Evolutionary conservation across 805 yeast genomes (phyloP).

Genomic region (Zygoascus biomembranicola): DNA sequence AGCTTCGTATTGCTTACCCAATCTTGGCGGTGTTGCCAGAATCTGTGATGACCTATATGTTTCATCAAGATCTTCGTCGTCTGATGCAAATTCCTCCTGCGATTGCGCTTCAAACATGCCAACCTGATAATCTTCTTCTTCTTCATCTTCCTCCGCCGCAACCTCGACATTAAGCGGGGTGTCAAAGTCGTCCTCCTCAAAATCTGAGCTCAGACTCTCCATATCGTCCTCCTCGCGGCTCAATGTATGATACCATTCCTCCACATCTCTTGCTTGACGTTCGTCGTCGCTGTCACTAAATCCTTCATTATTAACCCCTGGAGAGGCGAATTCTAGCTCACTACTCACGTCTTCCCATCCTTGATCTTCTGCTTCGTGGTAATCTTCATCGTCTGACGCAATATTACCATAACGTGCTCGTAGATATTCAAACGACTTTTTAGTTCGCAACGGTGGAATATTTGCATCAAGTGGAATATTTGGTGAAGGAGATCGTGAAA

Average conservation of each 20-base stretch:
- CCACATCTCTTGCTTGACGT: constrained; percentile 28
- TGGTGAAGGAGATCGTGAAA: neutral
- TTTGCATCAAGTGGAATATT: neutral
- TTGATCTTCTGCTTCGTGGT: constrained; percentile 8
- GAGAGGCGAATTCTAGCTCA: neutral
- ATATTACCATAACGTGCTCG: constrained; percentile 12
- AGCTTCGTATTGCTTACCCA: neutral
- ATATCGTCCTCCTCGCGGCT: constrained; percentile 15
- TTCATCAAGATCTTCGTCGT: neutral
- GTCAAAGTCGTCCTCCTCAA: neutral
- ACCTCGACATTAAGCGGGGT: neutral
- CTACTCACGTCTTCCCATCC: neutral
- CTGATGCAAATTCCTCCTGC: neutral
- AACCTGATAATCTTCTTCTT: neutral
- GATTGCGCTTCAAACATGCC: neutral
- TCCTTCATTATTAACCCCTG: neutral
- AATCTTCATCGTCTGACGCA: constrained; percentile 14
- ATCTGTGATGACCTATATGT: neutral
- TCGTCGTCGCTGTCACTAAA: constrained; percentile 14
- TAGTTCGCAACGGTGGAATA: neutral
- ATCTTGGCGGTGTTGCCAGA: neutral
- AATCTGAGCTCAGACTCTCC: neutral
- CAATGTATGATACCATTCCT: constrained; percentile 25
- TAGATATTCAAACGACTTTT: constrained; percentile 11
- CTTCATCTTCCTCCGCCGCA: neutral